phyloP scores from a whole-genome alignment of 228 moss, liverwort and hornwort genomes.

The Sphagnum magellanicum region DNA sequence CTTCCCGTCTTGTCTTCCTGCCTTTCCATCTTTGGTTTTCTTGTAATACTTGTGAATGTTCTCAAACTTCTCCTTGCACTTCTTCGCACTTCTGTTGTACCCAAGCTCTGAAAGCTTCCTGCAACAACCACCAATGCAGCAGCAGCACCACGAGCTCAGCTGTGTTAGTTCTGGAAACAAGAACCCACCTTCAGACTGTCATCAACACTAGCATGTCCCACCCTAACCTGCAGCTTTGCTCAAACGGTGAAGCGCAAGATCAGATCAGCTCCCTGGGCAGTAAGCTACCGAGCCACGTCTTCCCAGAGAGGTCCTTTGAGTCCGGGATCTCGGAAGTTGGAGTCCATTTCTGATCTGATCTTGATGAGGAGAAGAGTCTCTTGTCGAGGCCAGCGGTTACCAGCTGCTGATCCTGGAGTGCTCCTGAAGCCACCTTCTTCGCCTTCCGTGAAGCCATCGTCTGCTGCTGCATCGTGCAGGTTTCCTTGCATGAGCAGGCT shows the following conservation, averaged over 20 bases:
- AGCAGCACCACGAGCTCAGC: not conserved
- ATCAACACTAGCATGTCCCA: not conserved
- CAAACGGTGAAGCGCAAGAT: not conserved
- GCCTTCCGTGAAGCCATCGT: conserved; percentile 28
- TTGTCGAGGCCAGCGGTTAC: conserved; percentile 64
- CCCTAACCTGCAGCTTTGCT: not conserved
- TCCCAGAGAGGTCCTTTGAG: conserved; percentile 66
- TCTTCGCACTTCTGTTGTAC: conserved; percentile 74
- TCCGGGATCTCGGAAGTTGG: conserved; percentile 65
- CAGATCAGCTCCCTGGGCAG: not conserved
- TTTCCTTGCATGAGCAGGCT: too few relatives aligned
- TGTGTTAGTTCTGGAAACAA: conserved; percentile 3
- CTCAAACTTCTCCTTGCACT: conserved; percentile 99
- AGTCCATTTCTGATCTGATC: conserved; percentile 68
- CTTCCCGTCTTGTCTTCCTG: conserved; percentile 90
- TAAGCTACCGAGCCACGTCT: conserved; percentile 50
- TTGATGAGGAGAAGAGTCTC: conserved; percentile 65
- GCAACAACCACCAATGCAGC: conserved; percentile 9
- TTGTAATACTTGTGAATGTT: conserved; percentile 99
- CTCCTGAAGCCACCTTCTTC: conserved; percentile 51
- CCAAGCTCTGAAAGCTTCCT: conserved; percentile 86
- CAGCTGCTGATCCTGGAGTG: conserved; percentile 27
- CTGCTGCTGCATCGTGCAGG: conserved; percentile 7
- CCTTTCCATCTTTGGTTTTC: conserved; percentile 95
- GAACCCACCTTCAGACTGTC: not conserved